phyloP scores from a whole-genome alignment of 139 green algal genomes.

The Chlorella vulgaris region DNA sequence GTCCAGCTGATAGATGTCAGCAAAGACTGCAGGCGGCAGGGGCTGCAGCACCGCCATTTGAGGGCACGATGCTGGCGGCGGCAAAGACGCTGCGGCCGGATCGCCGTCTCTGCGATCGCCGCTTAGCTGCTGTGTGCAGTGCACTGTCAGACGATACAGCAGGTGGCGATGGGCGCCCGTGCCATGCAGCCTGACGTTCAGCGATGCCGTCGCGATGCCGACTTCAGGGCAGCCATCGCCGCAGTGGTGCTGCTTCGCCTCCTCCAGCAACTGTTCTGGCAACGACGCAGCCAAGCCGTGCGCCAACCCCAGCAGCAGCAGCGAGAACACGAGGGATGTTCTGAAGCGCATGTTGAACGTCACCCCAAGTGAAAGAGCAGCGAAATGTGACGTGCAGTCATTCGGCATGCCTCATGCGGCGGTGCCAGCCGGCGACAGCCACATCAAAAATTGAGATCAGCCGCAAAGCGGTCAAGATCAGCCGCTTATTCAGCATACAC shows the following conservation, averaged over 20 bases:
- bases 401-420: too few species aligned
- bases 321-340: too few species aligned
- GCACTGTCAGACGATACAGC: not conserved
- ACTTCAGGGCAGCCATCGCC: not conserved
- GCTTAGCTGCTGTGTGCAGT: not conserved
- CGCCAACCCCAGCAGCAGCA: not conserved
- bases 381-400: too few species aligned
- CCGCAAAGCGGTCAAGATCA: too few species aligned
- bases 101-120: not conserved
- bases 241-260: not conserved
- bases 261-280: not conserved
- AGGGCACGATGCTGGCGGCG: not conserved
- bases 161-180: constrained; percentile 19
- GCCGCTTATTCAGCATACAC: too few species aligned
- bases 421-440: too few species aligned
- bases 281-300: not conserved
- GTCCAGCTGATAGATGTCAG: constrained; percentile 37
- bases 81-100: not conserved
- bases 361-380: too few species aligned
- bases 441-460: too few species aligned
- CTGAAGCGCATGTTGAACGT: too few species aligned
- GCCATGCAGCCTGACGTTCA: not conserved
- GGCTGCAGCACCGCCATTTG: constrained; percentile 35
- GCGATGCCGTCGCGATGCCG: not conserved
- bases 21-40: constrained; percentile 34